Evolutionary conservation across 2,329 filamentous ascomycete species (phyloP).

Genomic region (Aspergillus sp.): DNA sequence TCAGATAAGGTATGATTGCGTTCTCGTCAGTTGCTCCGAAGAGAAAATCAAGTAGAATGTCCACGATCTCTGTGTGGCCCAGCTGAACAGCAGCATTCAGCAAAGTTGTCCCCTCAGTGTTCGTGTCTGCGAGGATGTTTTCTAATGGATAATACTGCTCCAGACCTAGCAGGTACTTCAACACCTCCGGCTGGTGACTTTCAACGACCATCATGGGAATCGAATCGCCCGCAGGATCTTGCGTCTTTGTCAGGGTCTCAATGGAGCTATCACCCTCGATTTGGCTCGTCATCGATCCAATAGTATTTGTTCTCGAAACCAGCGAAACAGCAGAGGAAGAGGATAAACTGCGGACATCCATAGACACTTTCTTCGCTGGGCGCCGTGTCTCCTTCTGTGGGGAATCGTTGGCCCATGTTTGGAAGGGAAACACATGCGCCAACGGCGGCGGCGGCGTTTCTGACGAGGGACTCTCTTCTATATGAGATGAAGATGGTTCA

Average conservation of each 20-base stretch:
- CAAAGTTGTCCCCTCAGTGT: conserved; percentile 82
- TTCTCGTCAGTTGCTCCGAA: conserved; percentile 48
- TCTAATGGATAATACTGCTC: conserved; percentile 64
- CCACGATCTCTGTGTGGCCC: conserved; percentile 65
- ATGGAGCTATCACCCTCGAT: conserved; percentile 82
- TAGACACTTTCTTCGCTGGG: conserved; percentile 69
- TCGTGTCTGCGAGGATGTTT: conserved; percentile 70
- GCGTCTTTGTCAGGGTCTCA: conserved; percentile 51
- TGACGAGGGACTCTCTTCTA: background rate
- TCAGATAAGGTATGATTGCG: conserved; percentile 59
- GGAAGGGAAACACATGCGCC: conserved; percentile 86
- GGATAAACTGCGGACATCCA: conserved; percentile 84
- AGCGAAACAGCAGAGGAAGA: conserved; percentile 78
- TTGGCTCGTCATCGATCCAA: conserved; percentile 63
- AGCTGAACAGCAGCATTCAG: conserved; percentile 85
- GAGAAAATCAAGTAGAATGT: conserved; percentile 65
- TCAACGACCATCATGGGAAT: conserved; percentile 81
- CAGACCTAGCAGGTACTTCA: conserved; percentile 72
- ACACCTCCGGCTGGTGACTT: conserved; percentile 58
- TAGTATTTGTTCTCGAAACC: conserved; percentile 67
- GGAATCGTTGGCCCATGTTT: conserved; percentile 47
- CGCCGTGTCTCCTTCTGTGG: conserved; percentile 39
- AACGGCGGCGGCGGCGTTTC: conserved; percentile 38
- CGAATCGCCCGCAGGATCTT: conserved; percentile 66
- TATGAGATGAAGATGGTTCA: background rate